Conservation (phyloP, 208 protist species). For the Balamuthia mandrillaris region DNA sequence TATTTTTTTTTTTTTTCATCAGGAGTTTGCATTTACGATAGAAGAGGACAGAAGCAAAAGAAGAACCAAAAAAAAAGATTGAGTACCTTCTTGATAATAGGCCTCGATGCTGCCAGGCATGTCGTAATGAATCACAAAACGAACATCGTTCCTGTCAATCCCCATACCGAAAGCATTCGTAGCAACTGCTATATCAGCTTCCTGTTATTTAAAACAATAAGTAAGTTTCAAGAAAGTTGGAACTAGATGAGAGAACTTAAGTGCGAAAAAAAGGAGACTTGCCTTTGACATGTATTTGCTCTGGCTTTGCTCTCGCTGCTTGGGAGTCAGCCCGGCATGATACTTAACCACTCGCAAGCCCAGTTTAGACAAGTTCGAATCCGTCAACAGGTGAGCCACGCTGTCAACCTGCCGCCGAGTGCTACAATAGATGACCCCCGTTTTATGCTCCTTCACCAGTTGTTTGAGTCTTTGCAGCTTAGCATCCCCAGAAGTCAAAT, state of each 20-base stretch:
- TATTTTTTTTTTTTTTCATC: too few species aligned
- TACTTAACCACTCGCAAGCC: too few species aligned
- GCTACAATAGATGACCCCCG: slow-evolving; percentile 5
- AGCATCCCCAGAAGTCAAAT: too few species aligned
- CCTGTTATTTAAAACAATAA: not conserved
- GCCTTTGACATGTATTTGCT: too few species aligned
- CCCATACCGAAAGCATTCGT: slow-evolving; percentile 31
- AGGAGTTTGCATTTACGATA: too few species aligned
- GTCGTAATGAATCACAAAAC: slow-evolving; percentile 2
- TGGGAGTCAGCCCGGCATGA: not conserved
- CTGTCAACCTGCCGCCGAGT: not conserved
- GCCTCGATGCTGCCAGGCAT: slow-evolving; percentile 15
- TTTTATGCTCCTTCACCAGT: slow-evolving; percentile 12
- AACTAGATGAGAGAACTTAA: not conserved
- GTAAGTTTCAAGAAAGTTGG: too few species aligned
- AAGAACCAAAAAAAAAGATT: too few species aligned
- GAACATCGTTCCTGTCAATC: slow-evolving; percentile 24
- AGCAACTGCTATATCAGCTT: not conserved
- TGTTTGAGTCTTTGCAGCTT: slow-evolving; percentile 20
- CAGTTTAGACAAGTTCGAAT: not conserved
- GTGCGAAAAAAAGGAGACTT: not conserved
- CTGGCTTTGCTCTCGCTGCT: not conserved
- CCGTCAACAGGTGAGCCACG: not conserved
- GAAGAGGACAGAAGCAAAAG: too few species aligned
- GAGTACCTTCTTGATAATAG: slow-evolving; percentile 29